A percentile compares a stretch with the other conserved stretches of the same genome.
These are phyloP conservation scores for Strigomonas culicis DNA, from an alignment of 208 protist species.

Conservation along the genomic window DNA sequence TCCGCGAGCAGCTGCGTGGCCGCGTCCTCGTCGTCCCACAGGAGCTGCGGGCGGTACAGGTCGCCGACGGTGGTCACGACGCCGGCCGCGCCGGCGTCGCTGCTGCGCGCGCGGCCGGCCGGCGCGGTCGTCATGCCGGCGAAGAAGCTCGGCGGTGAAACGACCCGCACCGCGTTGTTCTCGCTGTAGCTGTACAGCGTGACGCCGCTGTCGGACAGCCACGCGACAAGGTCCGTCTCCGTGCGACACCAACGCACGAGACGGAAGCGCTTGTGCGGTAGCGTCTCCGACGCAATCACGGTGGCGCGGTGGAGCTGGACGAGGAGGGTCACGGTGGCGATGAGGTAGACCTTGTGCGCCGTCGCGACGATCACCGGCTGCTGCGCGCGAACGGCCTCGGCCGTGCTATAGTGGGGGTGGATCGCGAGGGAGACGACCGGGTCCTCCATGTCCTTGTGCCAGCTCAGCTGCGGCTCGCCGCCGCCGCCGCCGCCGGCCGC, in stretches of 20 bases:
- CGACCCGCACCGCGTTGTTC: slow-evolving; percentile 22
- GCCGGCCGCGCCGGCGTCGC: no score
- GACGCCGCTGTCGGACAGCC: slow-evolving; percentile 53
- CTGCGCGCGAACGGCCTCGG: slow-evolving; percentile 21
- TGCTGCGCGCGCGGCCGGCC: no score
- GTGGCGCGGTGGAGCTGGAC: slow-evolving; percentile 46
- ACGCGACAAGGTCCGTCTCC: slow-evolving; percentile 46
- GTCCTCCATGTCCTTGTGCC: slow-evolving; percentile 35
- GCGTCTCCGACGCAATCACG: slow-evolving; percentile 32
- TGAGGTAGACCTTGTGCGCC: slow-evolving; percentile 40
- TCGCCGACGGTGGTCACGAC: no score
- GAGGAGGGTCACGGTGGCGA: slow-evolving; percentile 33
- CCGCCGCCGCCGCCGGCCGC: slow-evolving; percentile 39
- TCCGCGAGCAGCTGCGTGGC: neutral
- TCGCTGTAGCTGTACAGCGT: slow-evolving; percentile 47
- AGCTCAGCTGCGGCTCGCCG: slow-evolving; percentile 28
- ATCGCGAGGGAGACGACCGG: slow-evolving; percentile 50
- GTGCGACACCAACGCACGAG: slow-evolving; percentile 53
- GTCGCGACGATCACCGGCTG: slow-evolving; percentile 35
- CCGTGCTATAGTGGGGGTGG: slow-evolving; percentile 44
- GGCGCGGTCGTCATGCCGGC: no score
- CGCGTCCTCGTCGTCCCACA: neutral
- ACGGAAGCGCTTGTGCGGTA: slow-evolving; percentile 45
- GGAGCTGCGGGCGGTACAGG: no score
- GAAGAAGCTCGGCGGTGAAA: slow-evolving; percentile 14